Evolutionary conservation across 495 filamentous ascomycete genomes (phyloP), one percentile per base, ranked within the genome.

Genomic region (Talaromyces thailandensis): DNA sequence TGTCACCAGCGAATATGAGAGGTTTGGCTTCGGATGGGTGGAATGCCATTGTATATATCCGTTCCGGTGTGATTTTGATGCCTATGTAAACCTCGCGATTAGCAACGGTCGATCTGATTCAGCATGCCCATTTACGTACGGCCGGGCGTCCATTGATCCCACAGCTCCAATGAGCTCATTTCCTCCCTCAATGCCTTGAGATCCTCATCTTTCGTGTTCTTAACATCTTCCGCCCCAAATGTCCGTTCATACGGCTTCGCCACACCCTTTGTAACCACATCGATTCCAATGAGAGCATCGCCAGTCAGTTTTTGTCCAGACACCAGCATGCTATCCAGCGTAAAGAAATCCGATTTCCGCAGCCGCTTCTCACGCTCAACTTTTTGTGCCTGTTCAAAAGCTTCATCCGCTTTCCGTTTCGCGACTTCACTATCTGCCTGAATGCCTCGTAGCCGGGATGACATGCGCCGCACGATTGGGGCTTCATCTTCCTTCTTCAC

Each of bases 1-100:
- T 98, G 70, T 98, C 94, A 55, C 92, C 92, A 2, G 93, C 95
- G 66, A 98, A 96, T n/a, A 98, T 82, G 5, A 98, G 79, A 0
- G 91, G 85, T 66, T 98, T 98, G 9, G 90, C 84, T 58, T 82
- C 76, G 0, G 87, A 90, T 0, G 95, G 94, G 67, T 98, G 94
- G 64, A 98, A 95, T 9, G 86, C 87, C 69, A 98, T 83, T 12
- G 88, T 79, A 68, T 96, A 96, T 16, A 97, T 84, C 61, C 94
- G 80, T 71, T 98, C 92, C 0, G 92, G 93, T 0, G 90, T 93
- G 56, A 98, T 85, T 67, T 98, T 98, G 70, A 98, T 94, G 50
- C 90, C 90, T 92, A 65, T 14, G 11, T 43, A 21, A 61, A 29
- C 60, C 32, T 24, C 63, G 50, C 45, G n/a, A 67, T 71, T 48